Conservation (phyloP, 768 basidiomycete genomes). For the Boletus subparvulus region DNA sequence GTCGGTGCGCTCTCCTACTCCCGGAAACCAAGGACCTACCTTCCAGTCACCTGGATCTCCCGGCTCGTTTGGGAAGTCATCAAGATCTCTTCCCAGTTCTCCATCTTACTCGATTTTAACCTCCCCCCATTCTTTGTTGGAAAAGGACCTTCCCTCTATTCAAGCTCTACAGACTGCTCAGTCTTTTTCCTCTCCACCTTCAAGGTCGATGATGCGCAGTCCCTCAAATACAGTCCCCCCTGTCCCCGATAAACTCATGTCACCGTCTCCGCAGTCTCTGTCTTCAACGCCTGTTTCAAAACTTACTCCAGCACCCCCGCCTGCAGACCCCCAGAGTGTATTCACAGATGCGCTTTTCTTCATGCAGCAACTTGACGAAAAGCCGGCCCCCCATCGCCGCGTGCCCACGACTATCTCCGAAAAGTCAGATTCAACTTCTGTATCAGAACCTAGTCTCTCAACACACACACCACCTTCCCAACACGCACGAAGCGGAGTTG, state of each 20-base stretch:
- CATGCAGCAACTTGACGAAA: slow-evolving; percentile 57
- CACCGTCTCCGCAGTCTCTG: slow-evolving; percentile 16
- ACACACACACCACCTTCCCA: slow-evolving; percentile 19
- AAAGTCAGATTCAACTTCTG: slow-evolving; percentile 38
- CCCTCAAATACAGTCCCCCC: slow-evolving; percentile 23
- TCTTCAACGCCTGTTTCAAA: slow-evolving; percentile 31
- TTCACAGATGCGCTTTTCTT: slow-evolving; percentile 63
- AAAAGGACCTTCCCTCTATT: slow-evolving; percentile 35
- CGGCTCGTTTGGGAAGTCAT: slow-evolving; percentile 10
- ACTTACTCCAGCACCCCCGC: slow-evolving; percentile 15
- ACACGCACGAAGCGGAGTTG: slow-evolving; percentile 19
- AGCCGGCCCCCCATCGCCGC: slow-evolving; percentile 32
- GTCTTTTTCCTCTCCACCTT: slow-evolving; percentile 1
- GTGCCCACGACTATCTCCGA: slow-evolving; percentile 47
- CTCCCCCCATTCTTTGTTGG: slow-evolving; percentile 35
- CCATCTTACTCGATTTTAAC: slow-evolving; percentile 35
- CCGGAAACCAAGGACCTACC: slow-evolving; percentile 12
- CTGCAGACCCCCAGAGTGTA: slow-evolving; percentile 37
- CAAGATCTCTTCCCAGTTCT: slow-evolving; percentile 25
- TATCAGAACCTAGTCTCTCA: slow-evolving; percentile 28
- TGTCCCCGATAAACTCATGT: slow-evolving; percentile 25
- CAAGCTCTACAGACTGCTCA: slow-evolving; percentile 28
- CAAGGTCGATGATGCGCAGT: slow-evolving; percentile 17
- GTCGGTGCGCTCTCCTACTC: slow-evolving; percentile 19
- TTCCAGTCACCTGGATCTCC: slow-evolving; percentile 21